These are phyloP conservation scores for Moniliophthora roreri DNA, from an alignment of 1,284 basidiomycete genomes.

Conservation along the genomic window DNA sequence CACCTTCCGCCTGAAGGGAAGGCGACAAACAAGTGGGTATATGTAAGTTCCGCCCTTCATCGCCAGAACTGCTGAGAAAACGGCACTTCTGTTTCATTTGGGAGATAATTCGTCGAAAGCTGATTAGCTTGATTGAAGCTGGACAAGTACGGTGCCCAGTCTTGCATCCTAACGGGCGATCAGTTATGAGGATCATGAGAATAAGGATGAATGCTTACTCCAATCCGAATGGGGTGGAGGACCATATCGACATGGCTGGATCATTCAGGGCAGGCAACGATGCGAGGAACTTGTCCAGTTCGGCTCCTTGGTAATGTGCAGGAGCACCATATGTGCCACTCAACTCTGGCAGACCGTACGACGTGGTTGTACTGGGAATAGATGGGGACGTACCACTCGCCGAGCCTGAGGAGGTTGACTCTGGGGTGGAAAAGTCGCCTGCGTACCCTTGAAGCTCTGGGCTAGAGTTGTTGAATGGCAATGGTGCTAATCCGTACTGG, in stretches of 20 bases:
- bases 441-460: not conserved
- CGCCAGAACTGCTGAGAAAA: not conserved
- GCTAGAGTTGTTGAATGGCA: not conserved
- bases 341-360: not conserved
- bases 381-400: not conserved
- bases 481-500: not conserved
- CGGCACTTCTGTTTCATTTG: conserved; percentile 2
- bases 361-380: not conserved
- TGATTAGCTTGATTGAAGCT: conserved; percentile 32
- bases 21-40: no score
- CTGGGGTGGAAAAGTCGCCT: not conserved
- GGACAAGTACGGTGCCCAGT: conserved; percentile 38
- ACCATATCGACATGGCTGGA: conserved; percentile 44
- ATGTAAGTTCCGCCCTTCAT: not conserved
- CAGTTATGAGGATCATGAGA: not conserved
- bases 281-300: conserved; percentile 13
- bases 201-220: conserved; percentile 33
- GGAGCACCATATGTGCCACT: not conserved
- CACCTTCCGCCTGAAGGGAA: no score
- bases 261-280: conserved; percentile 29
- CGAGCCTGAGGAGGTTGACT: not conserved
- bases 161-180: conserved; percentile 27
- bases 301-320: conserved; percentile 2
- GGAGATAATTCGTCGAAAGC: not conserved
- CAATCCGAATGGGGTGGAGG: conserved; percentile 39